Evolutionary conservation across 768 basidiomycete genomes (phyloP).

Genomic region (Hemileccinum impolitum): DNA sequence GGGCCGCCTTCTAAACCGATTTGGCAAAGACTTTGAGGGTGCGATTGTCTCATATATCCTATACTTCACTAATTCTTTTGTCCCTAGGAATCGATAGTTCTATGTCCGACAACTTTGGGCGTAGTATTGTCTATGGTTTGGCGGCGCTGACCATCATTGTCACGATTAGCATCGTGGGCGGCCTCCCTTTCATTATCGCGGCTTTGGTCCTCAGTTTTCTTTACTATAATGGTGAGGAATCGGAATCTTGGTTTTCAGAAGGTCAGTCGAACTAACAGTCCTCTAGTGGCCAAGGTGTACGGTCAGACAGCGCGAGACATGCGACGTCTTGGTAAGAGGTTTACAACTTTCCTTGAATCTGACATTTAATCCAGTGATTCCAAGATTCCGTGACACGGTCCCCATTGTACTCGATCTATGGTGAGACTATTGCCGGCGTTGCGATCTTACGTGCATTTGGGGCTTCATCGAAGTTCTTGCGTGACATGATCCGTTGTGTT

Average conservation of each 20-base stretch:
- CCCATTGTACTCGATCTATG: constrained; percentile 45
- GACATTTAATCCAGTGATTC: not conserved
- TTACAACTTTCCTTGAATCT: not conserved
- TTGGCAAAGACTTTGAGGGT: constrained; percentile 90
- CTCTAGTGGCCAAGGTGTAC: constrained; percentile 47
- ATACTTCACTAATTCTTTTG: constrained; percentile 9
- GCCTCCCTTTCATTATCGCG: constrained; percentile 66
- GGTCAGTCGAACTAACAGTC: constrained; percentile 5
- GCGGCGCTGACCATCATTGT: constrained; percentile 67
- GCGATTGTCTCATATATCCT: not conserved
- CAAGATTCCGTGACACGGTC: constrained; percentile 49
- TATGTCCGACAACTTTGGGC: constrained; percentile 82
- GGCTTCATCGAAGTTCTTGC: constrained; percentile 78
- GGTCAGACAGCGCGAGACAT: constrained; percentile 87
- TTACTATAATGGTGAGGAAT: constrained; percentile 65
- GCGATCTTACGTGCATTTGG: constrained; percentile 78
- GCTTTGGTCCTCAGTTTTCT: constrained; percentile 52
- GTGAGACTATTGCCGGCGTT: constrained; percentile 49
- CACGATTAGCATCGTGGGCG: constrained; percentile 77
- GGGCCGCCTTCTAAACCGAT: constrained; percentile 78
- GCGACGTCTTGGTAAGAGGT: constrained; percentile 62
- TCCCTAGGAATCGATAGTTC: constrained; percentile 71
- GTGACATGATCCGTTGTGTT: constrained; percentile 79
- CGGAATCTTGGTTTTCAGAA: constrained; percentile 10
- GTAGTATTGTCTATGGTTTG: constrained; percentile 69